These are phyloP conservation scores for Cicer pinnatifidum DNA, from an alignment of 306 rosid species.

Conservation along the genomic window DNA sequence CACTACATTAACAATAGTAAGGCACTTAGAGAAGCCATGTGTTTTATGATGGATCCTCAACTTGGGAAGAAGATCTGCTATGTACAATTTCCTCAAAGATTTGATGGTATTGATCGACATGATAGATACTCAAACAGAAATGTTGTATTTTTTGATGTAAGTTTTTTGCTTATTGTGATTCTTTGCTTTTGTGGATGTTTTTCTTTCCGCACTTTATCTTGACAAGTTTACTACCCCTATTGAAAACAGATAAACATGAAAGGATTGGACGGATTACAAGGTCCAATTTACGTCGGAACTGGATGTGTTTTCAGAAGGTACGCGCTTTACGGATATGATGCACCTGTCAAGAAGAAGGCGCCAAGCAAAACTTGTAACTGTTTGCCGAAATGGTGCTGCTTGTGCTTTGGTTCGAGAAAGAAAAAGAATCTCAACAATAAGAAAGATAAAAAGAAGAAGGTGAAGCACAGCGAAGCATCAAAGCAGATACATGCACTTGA, in stretches of 20 bases:
- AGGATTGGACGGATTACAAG: slow-evolving; percentile 95
- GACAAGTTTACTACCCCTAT: slow-evolving; percentile 32
- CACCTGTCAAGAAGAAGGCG: slow-evolving; percentile 80
- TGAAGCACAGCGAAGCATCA: slow-evolving; percentile 86
- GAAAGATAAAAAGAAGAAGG: slow-evolving; percentile 77
- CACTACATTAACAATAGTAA: slow-evolving; percentile 97
- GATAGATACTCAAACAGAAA: slow-evolving; percentile 97
- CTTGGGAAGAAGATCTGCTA: slow-evolving; percentile 89
- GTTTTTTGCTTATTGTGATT: slow-evolving; percentile 43
- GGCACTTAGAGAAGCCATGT: slow-evolving; percentile 97
- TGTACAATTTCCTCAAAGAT: slow-evolving; percentile 97
- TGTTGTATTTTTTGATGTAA: slow-evolving; percentile 94
- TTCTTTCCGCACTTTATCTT: slow-evolving; percentile 27
- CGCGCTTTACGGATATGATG: slow-evolving; percentile 90
- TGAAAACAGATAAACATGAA: slow-evolving; percentile 92
- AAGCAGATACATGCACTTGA: slow-evolving; percentile 98
- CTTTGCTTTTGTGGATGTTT: slow-evolving; percentile 3
- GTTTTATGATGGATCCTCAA: slow-evolving; percentile 99
- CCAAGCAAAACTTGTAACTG: slow-evolving; percentile 96
- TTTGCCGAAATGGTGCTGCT: slow-evolving; percentile 88
- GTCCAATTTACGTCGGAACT: slow-evolving; percentile 97
- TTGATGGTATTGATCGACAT: slow-evolving; percentile 94
- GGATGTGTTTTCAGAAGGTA: slow-evolving; percentile 94
- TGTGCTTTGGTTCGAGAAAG: slow-evolving; percentile 70
- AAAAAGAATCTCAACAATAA: slow-evolving; percentile 64